Conservation (phyloP, 2,329 filamentous ascomycete genomes). For the Claviceps capensis region DNA sequence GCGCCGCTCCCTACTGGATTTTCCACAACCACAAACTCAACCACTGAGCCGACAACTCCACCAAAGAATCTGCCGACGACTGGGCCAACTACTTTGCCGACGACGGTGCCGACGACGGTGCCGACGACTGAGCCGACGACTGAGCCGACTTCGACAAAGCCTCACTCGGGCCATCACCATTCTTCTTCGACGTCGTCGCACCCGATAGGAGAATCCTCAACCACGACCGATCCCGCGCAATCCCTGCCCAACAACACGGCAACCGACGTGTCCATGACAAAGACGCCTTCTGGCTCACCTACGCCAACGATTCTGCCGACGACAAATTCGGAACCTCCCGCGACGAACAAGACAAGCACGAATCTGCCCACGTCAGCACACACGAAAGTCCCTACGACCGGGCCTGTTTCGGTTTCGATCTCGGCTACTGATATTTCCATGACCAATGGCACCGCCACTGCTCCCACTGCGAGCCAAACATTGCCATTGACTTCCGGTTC, state of each 20-base stretch:
- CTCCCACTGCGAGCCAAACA: neutral
- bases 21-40: neutral
- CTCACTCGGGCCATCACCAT: neutral
- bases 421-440: slow-evolving; percentile 2
- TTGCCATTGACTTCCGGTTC: slow-evolving; percentile 3
- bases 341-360: slow-evolving; percentile 3
- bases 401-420: slow-evolving; percentile 1
- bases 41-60: neutral
- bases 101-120: neutral
- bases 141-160: neutral
- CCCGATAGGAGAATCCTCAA: neutral
- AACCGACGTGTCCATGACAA: slow-evolving; percentile 6
- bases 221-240: neutral
- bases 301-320: neutral
- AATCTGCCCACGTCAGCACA: neutral
- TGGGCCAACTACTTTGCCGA: neutral
- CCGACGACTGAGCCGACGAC: neutral
- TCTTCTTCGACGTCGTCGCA: neutral
- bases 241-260: slow-evolving; percentile 5
- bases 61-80: no score
- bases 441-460: slow-evolving; percentile 4
- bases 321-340: slow-evolving; percentile 4
- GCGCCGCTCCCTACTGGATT: neutral
- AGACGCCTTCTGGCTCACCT: slow-evolving; percentile 3
- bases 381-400: neutral